A percentile compares a stretch with the other conserved stretches of the same genome.
Conservation (phyloP, 768 basidiomycete genomes). For the Peribolospora kevripleyi region DNA sequence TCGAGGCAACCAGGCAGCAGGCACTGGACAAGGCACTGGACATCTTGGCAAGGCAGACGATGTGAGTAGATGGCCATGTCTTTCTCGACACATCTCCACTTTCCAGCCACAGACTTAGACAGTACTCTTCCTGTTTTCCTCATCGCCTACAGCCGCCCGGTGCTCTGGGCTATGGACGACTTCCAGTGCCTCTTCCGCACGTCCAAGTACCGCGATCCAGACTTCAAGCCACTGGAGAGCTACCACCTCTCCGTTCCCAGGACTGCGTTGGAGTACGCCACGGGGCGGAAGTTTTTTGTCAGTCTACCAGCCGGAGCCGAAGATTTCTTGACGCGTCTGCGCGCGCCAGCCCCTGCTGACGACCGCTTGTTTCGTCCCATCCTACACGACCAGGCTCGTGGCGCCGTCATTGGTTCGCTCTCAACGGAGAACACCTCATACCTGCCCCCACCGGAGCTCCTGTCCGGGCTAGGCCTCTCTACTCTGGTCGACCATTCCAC, state of each 20-base stretch:
- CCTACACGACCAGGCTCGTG: not conserved
- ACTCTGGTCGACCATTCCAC: too few species aligned
- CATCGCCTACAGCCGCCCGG: not conserved
- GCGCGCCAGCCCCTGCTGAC: not conserved
- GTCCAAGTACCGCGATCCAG: not conserved
- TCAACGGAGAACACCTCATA: too few species aligned
- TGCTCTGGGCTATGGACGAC: not conserved
- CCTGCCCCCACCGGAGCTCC: too few species aligned
- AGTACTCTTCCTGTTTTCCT: not conserved
- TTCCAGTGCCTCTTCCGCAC: not conserved
- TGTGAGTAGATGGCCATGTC: not conserved
- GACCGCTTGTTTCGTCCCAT: not conserved
- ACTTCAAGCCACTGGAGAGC: not conserved
- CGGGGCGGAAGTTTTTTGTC: not conserved
- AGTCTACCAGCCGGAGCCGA: not conserved
- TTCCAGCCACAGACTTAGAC: not conserved
- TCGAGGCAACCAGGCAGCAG: not conserved
- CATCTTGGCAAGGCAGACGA: not conserved
- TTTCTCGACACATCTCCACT: not conserved
- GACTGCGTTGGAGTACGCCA: not conserved
- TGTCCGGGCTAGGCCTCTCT: too few species aligned
- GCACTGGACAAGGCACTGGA: not conserved
- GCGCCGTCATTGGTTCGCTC: not conserved
- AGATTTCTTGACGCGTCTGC: not conserved
- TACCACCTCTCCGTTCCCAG: not conserved